Base-by-base conservation (phyloP, 2,329 filamentous ascomycete genomes). In the Cladosporium oxysporum region DNA sequence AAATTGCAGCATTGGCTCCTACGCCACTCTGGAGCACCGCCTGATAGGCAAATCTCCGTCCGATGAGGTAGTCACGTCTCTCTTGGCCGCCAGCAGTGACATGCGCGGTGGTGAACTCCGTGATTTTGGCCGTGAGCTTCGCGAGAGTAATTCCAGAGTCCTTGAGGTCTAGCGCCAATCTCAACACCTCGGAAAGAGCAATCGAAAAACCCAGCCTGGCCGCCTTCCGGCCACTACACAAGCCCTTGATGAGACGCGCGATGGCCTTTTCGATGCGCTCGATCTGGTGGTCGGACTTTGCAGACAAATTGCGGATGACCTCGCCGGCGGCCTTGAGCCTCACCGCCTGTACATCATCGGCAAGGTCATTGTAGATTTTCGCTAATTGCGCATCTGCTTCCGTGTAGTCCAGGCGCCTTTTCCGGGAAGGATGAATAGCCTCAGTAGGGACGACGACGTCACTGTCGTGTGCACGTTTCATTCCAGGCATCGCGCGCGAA, bases 181-280 rank as follows among this genome's bases (percentile, higher is more conserved):
- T 84, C 53, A 97, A 76, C 10, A 96, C 81, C 78, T 97, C 93
- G 0, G 93, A 90, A 70, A 98, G 81, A 0, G 94, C 94, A 64
- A 97, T 84, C 63, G 92, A 96, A 77, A 96, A 97, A 3, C 95
- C 95, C 60, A 95, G 81, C 29, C 95, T 86, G 21, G 94, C 92
- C 14, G 91, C 92, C 80, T 97, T 97, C 66, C 92, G 89, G 64
- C 92, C 90, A 76, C 93, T 97, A 68, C 93, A 93, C 21, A 98
- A 87, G 49, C 95, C 95, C 64, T 91, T 88, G 76, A 97, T 92
- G 44, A 99, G 83, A 61, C 81, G 76, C 31, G 75, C 76, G 23
- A 82, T 69, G 5, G 77, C 77, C 29, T 76, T 75, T 57, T 81
- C 76, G 23, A 82, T 74, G 35, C 77, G 74, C 47, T 78, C 73